These are phyloP conservation scores for Neofusicoccum parvum DNA, from an alignment of 2,329 filamentous ascomycete genomes.

Conservation along the genomic window DNA sequence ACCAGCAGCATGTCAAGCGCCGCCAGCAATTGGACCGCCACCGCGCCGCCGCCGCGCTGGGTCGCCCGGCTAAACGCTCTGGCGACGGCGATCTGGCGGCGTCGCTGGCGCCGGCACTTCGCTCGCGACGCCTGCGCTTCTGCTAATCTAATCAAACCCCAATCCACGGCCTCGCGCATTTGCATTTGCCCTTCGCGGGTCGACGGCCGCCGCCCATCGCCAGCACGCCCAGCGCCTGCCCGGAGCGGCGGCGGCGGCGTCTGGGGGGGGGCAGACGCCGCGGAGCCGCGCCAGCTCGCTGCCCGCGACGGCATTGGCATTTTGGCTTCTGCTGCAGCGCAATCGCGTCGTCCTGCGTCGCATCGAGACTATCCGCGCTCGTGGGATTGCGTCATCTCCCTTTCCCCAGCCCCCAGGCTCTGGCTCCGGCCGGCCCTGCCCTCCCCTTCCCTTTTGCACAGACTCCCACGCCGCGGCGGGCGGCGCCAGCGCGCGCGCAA, in stretches of 20 bases:
- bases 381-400: not conserved
- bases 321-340: conserved; percentile 2
- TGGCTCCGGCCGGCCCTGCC: not conserved
- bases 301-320: not conserved
- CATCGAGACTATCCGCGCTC: not conserved
- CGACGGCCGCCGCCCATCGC: not conserved
- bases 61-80: conserved; percentile 1
- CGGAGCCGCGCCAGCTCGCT: not conserved
- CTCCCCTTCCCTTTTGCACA: not conserved
- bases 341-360: not conserved
- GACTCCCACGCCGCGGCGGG: not conserved
- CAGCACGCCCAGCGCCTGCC: not conserved
- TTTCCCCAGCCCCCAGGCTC: not conserved
- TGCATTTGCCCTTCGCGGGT: not conserved
- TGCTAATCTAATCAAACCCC: not conserved
- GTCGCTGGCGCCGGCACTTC: not conserved
- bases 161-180: not conserved
- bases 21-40: not conserved
- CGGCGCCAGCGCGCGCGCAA: too few species aligned
- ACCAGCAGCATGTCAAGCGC: not conserved
- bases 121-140: not conserved
- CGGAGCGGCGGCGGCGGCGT: not conserved
- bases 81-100: not conserved
- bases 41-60: not conserved
- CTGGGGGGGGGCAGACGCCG: not conserved